Evolutionary conservation across 805 yeast species (phyloP).

Genomic region (Candida maris): DNA sequence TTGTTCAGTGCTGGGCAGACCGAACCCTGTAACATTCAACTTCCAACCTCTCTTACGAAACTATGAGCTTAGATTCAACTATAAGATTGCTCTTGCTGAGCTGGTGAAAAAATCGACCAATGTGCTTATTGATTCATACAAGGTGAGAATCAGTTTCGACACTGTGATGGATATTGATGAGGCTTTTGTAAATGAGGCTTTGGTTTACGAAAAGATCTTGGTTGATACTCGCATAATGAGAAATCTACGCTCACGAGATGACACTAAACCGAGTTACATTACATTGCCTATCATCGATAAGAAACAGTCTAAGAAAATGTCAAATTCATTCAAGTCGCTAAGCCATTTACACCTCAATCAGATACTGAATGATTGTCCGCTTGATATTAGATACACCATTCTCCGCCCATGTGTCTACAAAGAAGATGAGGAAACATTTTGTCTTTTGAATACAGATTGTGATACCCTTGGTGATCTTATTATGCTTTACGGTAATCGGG

Average conservation of each 20-base stretch:
- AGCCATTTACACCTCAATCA: constrained; percentile 18
- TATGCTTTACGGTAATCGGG: constrained; percentile 45
- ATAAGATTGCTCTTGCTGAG: constrained; percentile 48
- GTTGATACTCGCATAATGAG: constrained; percentile 28
- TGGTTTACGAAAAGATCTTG: constrained; percentile 31
- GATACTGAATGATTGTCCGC: constrained; percentile 26
- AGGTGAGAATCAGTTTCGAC: constrained; percentile 41
- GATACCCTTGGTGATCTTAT: constrained; percentile 45
- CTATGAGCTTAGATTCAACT: constrained; percentile 33
- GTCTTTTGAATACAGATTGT: constrained; percentile 29
- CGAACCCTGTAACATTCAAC: constrained; percentile 47
- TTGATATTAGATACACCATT: constrained; percentile 29
- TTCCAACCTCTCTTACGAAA: constrained; percentile 32
- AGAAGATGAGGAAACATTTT: constrained; percentile 22
- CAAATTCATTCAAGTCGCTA: constrained; percentile 16
- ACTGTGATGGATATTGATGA: constrained; percentile 39
- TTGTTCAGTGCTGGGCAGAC: constrained; percentile 51
- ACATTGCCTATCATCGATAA: constrained; percentile 30
- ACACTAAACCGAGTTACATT: constrained; percentile 21
- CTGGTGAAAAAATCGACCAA: constrained; percentile 45
- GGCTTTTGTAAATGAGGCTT: constrained; percentile 41
- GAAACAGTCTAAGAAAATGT: constrained; percentile 11
- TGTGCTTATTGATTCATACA: constrained; percentile 49
- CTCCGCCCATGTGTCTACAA: constrained; percentile 25
- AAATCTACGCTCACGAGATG: constrained; percentile 18